Evolutionary conservation across 2,329 filamentous ascomycete species (phyloP).

Genomic region (Orbilia ellipsospora): DNA sequence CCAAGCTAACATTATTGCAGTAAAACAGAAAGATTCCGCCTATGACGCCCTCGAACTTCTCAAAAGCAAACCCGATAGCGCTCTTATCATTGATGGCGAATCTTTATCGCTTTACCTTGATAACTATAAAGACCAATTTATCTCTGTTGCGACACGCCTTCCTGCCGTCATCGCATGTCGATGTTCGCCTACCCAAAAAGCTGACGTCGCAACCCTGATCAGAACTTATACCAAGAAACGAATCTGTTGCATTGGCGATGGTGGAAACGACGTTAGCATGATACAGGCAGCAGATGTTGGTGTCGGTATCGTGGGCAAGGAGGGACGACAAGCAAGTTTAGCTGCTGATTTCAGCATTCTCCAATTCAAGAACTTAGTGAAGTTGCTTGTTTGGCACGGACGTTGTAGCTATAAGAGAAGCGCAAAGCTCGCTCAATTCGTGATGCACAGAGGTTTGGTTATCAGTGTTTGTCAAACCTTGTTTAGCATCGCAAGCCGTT

Average conservation of each 20-base stretch:
- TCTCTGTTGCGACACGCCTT: slow-evolving; percentile 84
- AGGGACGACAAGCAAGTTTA: slow-evolving; percentile 91
- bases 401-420: slow-evolving; percentile 96
- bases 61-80: slow-evolving; percentile 82
- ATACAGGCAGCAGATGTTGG: slow-evolving; percentile 98
- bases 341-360: slow-evolving; percentile 97
- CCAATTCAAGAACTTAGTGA: slow-evolving; percentile 93
- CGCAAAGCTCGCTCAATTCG: slow-evolving; percentile 95
- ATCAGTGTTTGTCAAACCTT: slow-evolving; percentile 97
- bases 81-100: slow-evolving; percentile 93
- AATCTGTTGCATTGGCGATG: slow-evolving; percentile 96
- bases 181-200: slow-evolving; percentile 96
- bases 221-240: slow-evolving; percentile 92
- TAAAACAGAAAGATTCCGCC: slow-evolving; percentile 84
- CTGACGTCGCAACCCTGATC: slow-evolving; percentile 90
- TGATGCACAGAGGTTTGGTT: slow-evolving; percentile 95
- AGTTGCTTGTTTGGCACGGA: slow-evolving; percentile 98
- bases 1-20: slow-evolving; percentile 57
- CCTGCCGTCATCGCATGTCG: slow-evolving; percentile 95
- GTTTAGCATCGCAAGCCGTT: slow-evolving; percentile 91
- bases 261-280: slow-evolving; percentile 98
- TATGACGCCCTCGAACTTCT: slow-evolving; percentile 90
- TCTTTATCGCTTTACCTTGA: slow-evolving; percentile 84
- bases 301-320: slow-evolving; percentile 97
- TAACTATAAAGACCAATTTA: slow-evolving; percentile 85